Evolutionary conservation across 257 asterid genomes (phyloP).

Genomic region (Dorcoceras hygrometricum): DNA sequence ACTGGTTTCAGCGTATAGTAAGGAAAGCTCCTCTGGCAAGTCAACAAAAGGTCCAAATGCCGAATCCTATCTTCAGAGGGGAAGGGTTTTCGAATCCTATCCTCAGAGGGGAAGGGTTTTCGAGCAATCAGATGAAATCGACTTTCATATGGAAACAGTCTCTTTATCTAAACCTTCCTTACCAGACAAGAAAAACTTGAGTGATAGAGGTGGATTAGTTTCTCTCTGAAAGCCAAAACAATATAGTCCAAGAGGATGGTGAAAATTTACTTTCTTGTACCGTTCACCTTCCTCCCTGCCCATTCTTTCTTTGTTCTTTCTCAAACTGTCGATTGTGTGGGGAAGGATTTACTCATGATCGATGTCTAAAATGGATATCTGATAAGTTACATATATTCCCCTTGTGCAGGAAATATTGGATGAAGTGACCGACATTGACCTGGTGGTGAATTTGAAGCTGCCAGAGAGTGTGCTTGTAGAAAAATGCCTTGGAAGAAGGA

Average conservation of each 20-base stretch:
- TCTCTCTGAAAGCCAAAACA: not conserved
- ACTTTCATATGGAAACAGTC: not conserved
- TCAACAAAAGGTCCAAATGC: not conserved
- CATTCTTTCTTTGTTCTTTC: not conserved
- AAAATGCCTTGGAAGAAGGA: slow-evolving; percentile 95
- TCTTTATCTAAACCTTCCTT: not conserved
- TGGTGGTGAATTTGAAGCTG: slow-evolving; percentile 94
- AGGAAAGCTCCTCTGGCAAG: not conserved
- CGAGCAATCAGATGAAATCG: not conserved
- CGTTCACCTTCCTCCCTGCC: not conserved
- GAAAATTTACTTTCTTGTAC: not conserved
- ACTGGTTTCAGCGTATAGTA: not conserved
- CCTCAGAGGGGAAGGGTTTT: not conserved
- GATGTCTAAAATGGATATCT: slow-evolving; percentile 12
- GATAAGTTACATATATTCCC: not conserved
- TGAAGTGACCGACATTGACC: slow-evolving; percentile 86
- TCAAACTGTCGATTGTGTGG: slow-evolving; percentile 4
- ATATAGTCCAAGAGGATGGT: not conserved
- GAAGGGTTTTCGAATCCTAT: not conserved
- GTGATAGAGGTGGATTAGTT: not conserved
- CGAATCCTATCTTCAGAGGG: not conserved
- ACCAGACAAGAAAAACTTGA: not conserved
- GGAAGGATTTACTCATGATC: slow-evolving; percentile 8
- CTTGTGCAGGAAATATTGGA: slow-evolving; percentile 73
- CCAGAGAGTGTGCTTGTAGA: slow-evolving; percentile 83